Conservation (phyloP, 1,139 yeast species). For the Yamadazyma triangularis region DNA sequence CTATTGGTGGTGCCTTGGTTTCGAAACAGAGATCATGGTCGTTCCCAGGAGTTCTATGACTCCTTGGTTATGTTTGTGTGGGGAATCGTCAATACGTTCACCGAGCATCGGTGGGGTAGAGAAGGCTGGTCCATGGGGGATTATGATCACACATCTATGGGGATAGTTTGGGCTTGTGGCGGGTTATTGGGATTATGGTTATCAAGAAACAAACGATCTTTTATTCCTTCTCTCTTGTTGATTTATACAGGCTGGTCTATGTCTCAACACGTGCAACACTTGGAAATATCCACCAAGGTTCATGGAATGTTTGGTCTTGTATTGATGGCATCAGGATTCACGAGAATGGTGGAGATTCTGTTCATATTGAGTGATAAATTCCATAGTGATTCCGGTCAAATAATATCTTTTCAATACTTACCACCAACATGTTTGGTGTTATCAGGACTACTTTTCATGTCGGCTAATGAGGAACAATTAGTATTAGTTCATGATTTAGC, state of each 20-base stretch:
- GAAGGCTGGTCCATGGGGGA: conserved; percentile 89
- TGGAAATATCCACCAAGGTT: conserved; percentile 75
- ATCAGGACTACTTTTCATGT: conserved; percentile 81
- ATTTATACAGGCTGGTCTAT: conserved; percentile 91
- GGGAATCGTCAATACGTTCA: conserved; percentile 92
- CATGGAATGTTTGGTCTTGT: conserved; percentile 83
- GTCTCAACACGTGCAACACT: conserved; percentile 80
- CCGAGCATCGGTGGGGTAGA: conserved; percentile 91
- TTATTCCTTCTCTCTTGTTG: conserved; percentile 75
- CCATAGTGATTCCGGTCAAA: conserved; percentile 39
- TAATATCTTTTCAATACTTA: conserved; percentile 72
- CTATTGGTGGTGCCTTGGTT: conserved; percentile 71
- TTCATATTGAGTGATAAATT: conserved; percentile 60
- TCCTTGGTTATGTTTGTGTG: conserved; percentile 74
- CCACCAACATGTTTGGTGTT: conserved; percentile 78
- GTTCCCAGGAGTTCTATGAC: conserved; percentile 84
- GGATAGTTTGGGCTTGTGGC: conserved; percentile 94
- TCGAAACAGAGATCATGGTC: conserved; percentile 37
- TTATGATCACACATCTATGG: conserved; percentile 94
- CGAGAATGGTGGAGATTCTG: conserved; percentile 72
- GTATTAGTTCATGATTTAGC: conserved; percentile 65
- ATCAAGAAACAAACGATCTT: conserved; percentile 61
- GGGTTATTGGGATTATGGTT: conserved; percentile 80
- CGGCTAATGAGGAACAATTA: conserved; percentile 88
- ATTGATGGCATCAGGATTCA: conserved; percentile 71